Evolutionary conservation across 1,284 basidiomycete species (phyloP).

Genomic region (Puccinia polysora): DNA sequence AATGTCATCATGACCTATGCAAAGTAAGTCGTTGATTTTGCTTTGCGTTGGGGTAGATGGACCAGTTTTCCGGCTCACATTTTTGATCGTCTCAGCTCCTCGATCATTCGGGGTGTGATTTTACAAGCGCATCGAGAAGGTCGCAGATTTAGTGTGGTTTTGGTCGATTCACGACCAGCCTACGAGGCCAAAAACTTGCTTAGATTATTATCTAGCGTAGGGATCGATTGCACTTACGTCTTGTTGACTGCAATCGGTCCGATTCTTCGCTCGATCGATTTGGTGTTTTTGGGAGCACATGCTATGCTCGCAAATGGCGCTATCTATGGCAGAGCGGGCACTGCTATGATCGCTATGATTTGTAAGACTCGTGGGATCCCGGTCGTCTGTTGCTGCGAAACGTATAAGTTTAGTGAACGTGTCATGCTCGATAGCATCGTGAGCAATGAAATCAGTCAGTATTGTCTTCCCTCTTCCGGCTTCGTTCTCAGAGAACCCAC

Average conservation of each 20-base stretch:
- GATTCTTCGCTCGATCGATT: constrained; percentile 70
- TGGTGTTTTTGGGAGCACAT: constrained; percentile 85
- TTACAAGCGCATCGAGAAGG: constrained; percentile 64
- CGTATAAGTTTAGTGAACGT: constrained; percentile 94
- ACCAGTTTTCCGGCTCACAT: constrained; percentile 1
- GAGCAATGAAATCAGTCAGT: constrained; percentile 84
- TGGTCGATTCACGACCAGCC: constrained; percentile 90
- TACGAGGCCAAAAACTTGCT: constrained; percentile 83
- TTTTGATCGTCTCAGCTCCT: constrained; percentile 62
- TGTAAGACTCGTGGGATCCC: constrained; percentile 82
- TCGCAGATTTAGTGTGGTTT: constrained; percentile 77
- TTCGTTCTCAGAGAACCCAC: neutral
- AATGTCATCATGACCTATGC: constrained; percentile 91
- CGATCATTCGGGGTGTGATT: constrained; percentile 85
- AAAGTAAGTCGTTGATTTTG: constrained; percentile 57
- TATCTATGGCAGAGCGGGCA: constrained; percentile 88
- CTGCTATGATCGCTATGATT: constrained; percentile 93
- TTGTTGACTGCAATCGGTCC: constrained; percentile 82
- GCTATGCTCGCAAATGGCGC: constrained; percentile 91
- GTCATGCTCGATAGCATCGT: constrained; percentile 91
- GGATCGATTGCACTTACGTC: constrained; percentile 84
- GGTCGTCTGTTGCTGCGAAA: constrained; percentile 94
- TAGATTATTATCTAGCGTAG: constrained; percentile 64
- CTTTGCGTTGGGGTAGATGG: neutral
- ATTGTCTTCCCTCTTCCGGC: neutral